phyloP scores from a whole-genome alignment of 2,329 filamentous ascomycete genomes.

The Pyrenophora graminea region DNA sequence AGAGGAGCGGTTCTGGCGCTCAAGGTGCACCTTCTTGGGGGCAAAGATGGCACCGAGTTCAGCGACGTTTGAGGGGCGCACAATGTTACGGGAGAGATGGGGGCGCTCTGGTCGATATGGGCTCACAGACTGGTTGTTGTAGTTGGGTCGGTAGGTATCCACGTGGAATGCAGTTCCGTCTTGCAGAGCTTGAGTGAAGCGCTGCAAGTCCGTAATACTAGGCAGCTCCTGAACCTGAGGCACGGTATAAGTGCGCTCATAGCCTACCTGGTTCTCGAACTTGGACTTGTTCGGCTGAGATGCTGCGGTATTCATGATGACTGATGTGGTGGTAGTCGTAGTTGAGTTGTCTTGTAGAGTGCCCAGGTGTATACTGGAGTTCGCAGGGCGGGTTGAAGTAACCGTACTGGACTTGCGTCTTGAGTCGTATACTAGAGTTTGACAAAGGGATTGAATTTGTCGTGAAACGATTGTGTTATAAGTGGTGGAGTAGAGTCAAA shows the following conservation, averaged over 20 bases:
- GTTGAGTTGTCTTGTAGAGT: too few relatives aligned
- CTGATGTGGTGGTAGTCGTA: too few relatives aligned
- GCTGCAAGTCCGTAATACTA: not conserved
- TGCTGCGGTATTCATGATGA: not conserved
- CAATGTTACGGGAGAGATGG: not conserved
- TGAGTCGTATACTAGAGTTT: too few relatives aligned
- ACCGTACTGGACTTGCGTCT: too few relatives aligned
- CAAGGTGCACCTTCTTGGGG: not conserved
- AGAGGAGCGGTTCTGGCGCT: not conserved
- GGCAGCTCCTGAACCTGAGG: not conserved
- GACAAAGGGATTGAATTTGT: too few relatives aligned
- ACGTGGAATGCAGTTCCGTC: conserved; percentile 1
- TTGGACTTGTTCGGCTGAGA: not conserved
- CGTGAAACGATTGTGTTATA: too few relatives aligned
- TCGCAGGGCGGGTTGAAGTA: too few relatives aligned
- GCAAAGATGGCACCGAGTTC: not conserved
- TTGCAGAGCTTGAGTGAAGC: not conserved
- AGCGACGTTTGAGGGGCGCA: not conserved
- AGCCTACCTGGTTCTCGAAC: not conserved
- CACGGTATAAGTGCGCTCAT: not conserved
- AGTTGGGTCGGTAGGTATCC: conserved; percentile 12
- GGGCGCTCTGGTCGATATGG: not conserved
- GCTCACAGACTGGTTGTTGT: conserved; percentile 6
- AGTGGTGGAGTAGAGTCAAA: too few relatives aligned
- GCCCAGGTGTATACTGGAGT: too few relatives aligned